These are phyloP conservation scores for Fusarium neocosmosporiellum DNA, from an alignment of 2,329 filamentous ascomycete species.

Conservation along the genomic window DNA sequence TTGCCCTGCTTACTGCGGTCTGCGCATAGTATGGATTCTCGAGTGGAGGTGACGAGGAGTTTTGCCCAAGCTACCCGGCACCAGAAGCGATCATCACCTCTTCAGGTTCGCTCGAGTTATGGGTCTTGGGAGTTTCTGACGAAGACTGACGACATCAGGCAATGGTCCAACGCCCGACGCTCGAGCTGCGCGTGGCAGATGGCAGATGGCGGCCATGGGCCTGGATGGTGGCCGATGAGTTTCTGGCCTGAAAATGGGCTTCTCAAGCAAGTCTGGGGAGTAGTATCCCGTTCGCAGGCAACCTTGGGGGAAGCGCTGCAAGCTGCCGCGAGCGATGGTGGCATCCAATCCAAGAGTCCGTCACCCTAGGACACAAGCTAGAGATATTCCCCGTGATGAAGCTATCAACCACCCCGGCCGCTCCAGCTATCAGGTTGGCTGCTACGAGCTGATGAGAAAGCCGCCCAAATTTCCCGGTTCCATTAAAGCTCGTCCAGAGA, in stretches of 20 bases:
- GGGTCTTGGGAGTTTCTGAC: slow-evolving; percentile 8
- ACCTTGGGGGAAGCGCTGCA: slow-evolving; percentile 7
- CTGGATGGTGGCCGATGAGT: slow-evolving; percentile 14
- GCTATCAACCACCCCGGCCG: slow-evolving; percentile 5
- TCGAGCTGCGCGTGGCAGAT: background rate
- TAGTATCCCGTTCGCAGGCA: slow-evolving; percentile 10
- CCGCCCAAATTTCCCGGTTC: slow-evolving; percentile 14
- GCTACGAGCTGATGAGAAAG: slow-evolving; percentile 6
- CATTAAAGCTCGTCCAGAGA: background rate
- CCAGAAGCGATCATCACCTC: slow-evolving; percentile 6
- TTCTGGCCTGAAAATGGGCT: slow-evolving; percentile 2
- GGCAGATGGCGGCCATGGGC: slow-evolving; percentile 5
- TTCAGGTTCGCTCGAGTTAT: background rate
- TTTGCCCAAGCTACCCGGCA: slow-evolving; percentile 22
- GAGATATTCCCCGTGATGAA: slow-evolving; percentile 19
- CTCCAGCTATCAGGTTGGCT: slow-evolving; percentile 8
- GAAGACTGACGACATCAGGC: slow-evolving; percentile 7
- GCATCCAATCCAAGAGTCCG: slow-evolving; percentile 36
- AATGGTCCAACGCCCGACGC: background rate
- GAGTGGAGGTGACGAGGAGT: background rate
- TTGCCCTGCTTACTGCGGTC: slow-evolving; percentile 23
- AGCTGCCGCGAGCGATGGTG: slow-evolving; percentile 14
- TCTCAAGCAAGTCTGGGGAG: slow-evolving; percentile 7
- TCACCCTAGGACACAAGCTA: slow-evolving; percentile 9
- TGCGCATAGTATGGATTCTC: background rate